Evolutionary conservation across 257 asterid species (phyloP).

Genomic region (Solanum verrucosum): DNA sequence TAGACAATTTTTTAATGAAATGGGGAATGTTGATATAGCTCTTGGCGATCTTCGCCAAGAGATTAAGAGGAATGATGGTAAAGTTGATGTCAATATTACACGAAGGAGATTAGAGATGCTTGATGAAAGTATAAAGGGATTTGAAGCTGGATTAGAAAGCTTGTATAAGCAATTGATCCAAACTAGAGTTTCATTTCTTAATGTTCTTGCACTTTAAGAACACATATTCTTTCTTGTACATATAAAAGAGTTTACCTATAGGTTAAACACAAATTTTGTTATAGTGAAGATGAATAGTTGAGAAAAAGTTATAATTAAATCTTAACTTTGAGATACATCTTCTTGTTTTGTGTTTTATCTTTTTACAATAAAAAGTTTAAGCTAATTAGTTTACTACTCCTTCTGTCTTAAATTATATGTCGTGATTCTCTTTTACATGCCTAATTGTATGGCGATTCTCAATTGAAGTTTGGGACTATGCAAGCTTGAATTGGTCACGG

Average conservation of each 20-base stretch:
- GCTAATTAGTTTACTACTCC: not conserved
- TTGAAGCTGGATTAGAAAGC: slow-evolving; percentile 24
- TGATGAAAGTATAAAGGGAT: slow-evolving; percentile 9
- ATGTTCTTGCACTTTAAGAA: slow-evolving; percentile 3
- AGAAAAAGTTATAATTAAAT: not conserved
- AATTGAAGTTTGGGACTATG: not conserved
- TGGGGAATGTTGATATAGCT: slow-evolving; percentile 33
- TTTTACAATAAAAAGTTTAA: not conserved
- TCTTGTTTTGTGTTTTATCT: not conserved
- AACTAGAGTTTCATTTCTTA: slow-evolving; percentile 27
- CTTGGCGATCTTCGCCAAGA: slow-evolving; percentile 21
- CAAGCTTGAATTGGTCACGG: not conserved
- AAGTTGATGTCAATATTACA: slow-evolving; percentile 19
- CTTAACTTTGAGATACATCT: not conserved
- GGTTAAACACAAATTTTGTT: not conserved
- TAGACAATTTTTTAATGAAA: slow-evolving; percentile 12
- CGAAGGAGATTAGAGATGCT: slow-evolving; percentile 25
- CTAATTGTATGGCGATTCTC: not conserved
- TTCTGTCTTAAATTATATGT: not conserved
- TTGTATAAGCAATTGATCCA: slow-evolving; percentile 21
- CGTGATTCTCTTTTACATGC: rapidly evolving
- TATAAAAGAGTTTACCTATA: not conserved
- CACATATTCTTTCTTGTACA: not conserved
- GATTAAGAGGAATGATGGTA: slow-evolving; percentile 10
- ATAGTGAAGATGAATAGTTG: not conserved